Base-by-base conservation (phyloP, 179 eudicot species). In the Drosera spatulata region DNA sequence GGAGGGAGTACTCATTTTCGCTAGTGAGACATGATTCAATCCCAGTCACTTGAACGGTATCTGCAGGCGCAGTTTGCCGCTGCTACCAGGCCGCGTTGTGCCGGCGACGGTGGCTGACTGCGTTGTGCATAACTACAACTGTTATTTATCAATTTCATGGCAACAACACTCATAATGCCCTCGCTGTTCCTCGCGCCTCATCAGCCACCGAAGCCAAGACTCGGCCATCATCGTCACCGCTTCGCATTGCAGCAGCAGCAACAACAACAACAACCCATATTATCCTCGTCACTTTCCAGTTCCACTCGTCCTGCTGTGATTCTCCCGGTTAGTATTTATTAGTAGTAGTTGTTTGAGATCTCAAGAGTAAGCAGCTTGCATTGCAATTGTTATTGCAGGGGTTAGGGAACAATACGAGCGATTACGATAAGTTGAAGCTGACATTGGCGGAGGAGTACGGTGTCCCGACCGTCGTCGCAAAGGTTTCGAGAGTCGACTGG, bases 401-500 rank as follows among this genome's bases (percentile, higher is more conserved):
- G 2, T 71, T 91, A 53, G 98, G 96, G 47, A 91, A 91, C 69
- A 85, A 82, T 69, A 67, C 95, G 22, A 78, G 73, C 50, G 98
- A 91, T 58, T 91, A 88, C 58, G 61, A 80, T 59, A 74, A 75
- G 51, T 62, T 91, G 50, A 79, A 81, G 58, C 47, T 72, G 49
- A 75, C 76, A 46, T 72, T 91, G 33, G 33, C 33, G 70, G 73
- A 80, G 55, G 89, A 76, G 43, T 88, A 85, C 53, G 91, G 91
- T 7, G 81, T 91, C 43, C 81, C 83, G 4, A 72, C 79, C 5
- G 87, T 80, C 49, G 80, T 79, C 48, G 83, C 88, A 37, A 79
- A 76, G 42, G 95, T 88, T 50, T 88, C 98, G 53, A 84, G 98
- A 61, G 45, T 84, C 61, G 98, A 91, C 73, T 91, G 98, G 98